Base-by-base conservation (phyloP, 1,139 yeast species). In the Blastobotrys illinoisensis region DNA sequence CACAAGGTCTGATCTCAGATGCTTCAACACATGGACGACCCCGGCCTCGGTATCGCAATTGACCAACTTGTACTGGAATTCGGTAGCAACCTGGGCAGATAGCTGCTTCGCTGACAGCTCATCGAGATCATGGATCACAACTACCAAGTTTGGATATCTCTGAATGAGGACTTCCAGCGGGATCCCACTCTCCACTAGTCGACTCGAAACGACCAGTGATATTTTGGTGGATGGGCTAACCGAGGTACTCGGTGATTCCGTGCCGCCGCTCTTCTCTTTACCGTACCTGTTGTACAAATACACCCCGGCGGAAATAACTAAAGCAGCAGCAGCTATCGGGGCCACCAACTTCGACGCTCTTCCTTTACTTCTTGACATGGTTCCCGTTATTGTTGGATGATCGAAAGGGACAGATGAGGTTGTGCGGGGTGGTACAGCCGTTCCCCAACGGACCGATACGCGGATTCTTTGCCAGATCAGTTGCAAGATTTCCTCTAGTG, bases 31-130 rank as follows among this genome's bases (percentile, higher is more conserved):
- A 53, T 68, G 72, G 5, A 60, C 56, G 50, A 67, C 60, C 11
- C 72, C 72, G 19, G 60, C 56, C 24, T 59, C 61, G 5, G 71
- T 67, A 49, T 68, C 70, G 36, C 71, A 67, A 16, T 66, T 65
- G 24, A 68, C 65, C 46, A 68, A 60, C 44, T 65, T 60, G 52
- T 60, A 64, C 21, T 55, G 56, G 26, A 62, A 59, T 9, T 56
- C 58, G 2, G 48, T 20, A 1, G 63, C 58, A 28, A 64, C 54
- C 53, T 64, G 67, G 20, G 61, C 57, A 5, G 53, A 46, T 13
- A 62, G 57, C 49, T 56, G 61, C n/a, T 54, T 54, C 2, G 52
- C 49, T 7, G 54, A 45, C 3, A 3, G 20, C 26, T 54, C 55
- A 16, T 63, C 56, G 1, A 62, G 60, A 21, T 58, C 63, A 2